These are phyloP conservation scores for Herpotrichia juniperi DNA, from an alignment of 2,329 filamentous ascomycete genomes.

Conservation along the genomic window DNA sequence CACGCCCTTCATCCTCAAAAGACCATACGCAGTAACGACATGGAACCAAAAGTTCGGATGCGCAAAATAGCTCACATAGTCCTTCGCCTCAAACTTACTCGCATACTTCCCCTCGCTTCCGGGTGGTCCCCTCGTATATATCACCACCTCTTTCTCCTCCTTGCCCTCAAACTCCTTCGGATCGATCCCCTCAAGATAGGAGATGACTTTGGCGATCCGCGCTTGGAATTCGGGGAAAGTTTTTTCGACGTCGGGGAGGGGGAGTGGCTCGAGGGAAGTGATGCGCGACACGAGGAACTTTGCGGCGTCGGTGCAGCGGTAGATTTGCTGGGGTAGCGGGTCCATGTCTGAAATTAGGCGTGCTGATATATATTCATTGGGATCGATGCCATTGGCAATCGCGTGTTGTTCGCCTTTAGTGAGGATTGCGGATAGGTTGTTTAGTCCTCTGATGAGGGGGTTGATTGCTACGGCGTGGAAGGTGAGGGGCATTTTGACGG, in stretches of 20 bases:
- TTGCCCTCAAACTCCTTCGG: constrained; percentile 50
- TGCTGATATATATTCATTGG: constrained; percentile 47
- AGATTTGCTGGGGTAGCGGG: constrained; percentile 57
- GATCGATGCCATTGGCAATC: constrained; percentile 43
- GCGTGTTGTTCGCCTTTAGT: constrained; percentile 51
- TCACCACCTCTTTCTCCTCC: constrained; percentile 47
- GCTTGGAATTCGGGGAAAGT: constrained; percentile 57
- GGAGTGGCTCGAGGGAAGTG: constrained; percentile 38
- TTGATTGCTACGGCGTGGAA: constrained; percentile 48
- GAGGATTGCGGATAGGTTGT: constrained; percentile 51
- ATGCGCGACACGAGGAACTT: constrained; percentile 50
- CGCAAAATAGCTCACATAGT: constrained; percentile 57
- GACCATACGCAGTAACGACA: constrained; percentile 62
- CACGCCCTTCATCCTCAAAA: constrained; percentile 67
- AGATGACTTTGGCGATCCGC: constrained; percentile 56
- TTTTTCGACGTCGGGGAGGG: constrained; percentile 51
- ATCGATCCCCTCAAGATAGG: constrained; percentile 53
- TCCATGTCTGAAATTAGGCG: constrained; percentile 58
- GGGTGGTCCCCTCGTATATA: constrained; percentile 27
- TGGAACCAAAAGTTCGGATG: constrained; percentile 72
- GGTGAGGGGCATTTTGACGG: constrained; percentile 24
- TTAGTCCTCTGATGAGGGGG: constrained; percentile 51
- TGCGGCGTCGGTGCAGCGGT: constrained; percentile 49
- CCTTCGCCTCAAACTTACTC: constrained; percentile 48
- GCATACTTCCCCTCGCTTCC: constrained; percentile 31